Base-by-base conservation (phyloP, 352 stramenopile genomes). In the Peronospora farinosa region DNA sequence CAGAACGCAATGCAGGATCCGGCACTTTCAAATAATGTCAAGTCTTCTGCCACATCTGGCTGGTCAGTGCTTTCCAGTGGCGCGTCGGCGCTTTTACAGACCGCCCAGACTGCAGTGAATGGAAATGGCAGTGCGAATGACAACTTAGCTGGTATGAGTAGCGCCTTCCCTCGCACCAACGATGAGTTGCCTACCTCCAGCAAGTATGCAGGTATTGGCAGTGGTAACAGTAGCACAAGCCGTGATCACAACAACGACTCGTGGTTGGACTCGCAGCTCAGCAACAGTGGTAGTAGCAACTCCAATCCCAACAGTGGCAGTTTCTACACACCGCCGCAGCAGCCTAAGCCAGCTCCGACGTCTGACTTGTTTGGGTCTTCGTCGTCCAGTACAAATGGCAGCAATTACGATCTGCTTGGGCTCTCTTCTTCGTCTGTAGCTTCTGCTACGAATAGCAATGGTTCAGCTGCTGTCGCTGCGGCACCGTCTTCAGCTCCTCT, bases 21-120 rank as follows among this genome's bases (percentile, higher is more conserved):
- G 2, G 74, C 77, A 30, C 56, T 92, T 13, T 74, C 70, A 27
- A 54, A 76, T 13, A 86, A 86, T 39, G 78, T 92, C 52, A 92
- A 90, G 69, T 81, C 76, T n/a, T 88, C 76, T 4, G 81, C 81
- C 5, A 73, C 78, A 7, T 80, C 74, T 9, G 72, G 81, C 25
- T 92, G 81, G 81, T 90, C 78, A 5, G 66, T 65, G 54, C 65
- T 92, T 43, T 82, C 81, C 15, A 85, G 55, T 32, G 73, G 74
- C 17, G 78, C 81, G 10, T 82, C 71, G 5, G 69, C 78, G 0
- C 60, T 88, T 8, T 70, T 81, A 57, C 76, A 84, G 54, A 84
- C 68, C 12, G 74, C 78, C 11, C 78, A 85, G 42, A 78, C 60
- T 15, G 73, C 78, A 23, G 70, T 88, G 25, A 77, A 81, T 38